phyloP scores from a whole-genome alignment of 768 basidiomycete species.

The Trametes villosa region DNA sequence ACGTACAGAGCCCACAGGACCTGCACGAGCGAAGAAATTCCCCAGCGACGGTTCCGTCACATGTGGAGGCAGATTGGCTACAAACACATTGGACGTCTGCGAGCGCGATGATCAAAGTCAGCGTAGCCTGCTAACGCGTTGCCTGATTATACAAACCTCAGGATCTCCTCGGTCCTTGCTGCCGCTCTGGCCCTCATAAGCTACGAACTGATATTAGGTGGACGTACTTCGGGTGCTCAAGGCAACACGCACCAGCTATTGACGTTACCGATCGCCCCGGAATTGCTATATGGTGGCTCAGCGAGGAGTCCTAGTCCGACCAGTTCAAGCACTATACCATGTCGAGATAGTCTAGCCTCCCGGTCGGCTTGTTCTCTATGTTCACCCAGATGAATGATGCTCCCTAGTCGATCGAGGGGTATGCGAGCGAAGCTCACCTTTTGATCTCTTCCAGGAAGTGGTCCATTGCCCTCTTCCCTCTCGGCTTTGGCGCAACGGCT shows the following conservation, averaged over 20 bases:
- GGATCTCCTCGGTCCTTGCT: slow-evolving; percentile 90
- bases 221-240: background rate
- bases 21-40: slow-evolving; percentile 86
- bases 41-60: slow-evolving; percentile 88
- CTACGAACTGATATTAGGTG: slow-evolving; percentile 37
- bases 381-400: background rate
- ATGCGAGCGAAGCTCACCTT: slow-evolving; percentile 49
- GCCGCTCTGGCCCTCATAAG: slow-evolving; percentile 90
- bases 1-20: slow-evolving; percentile 90
- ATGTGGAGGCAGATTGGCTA: slow-evolving; percentile 88
- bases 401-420: background rate
- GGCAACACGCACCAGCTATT: slow-evolving; percentile 67
- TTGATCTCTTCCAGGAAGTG: slow-evolving; percentile 96
- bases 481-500: slow-evolving; percentile 63
- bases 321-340: slow-evolving; percentile 46
- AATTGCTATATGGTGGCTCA: slow-evolving; percentile 37
- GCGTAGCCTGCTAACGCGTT: background rate
- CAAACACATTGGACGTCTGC: slow-evolving; percentile 94
- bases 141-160: slow-evolving; percentile 52
- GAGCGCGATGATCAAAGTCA: slow-evolving; percentile 5
- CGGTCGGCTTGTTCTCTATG: slow-evolving; percentile 89
- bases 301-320: background rate
- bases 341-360: slow-evolving; percentile 80
- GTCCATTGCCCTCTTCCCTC: slow-evolving; percentile 97
- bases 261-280: slow-evolving; percentile 85